Evolutionary conservation across 1,284 basidiomycete genomes (phyloP).

Genomic region (Puccinia coronata): DNA sequence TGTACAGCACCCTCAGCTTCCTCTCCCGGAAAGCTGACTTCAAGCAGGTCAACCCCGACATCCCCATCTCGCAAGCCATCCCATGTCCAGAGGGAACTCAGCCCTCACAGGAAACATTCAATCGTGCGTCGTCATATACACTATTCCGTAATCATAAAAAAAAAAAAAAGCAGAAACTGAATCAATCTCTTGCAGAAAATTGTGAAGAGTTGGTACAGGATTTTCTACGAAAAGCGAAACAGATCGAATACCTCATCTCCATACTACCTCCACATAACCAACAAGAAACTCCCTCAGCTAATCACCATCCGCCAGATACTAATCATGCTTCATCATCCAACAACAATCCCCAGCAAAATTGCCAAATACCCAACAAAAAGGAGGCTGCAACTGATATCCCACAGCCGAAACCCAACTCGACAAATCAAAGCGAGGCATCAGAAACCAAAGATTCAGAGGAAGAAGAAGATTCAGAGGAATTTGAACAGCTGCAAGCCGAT

Average conservation of each 20-base stretch:
- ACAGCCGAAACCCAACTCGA: background rate
- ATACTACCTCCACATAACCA: conserved; percentile 39
- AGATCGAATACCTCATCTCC: conserved; percentile 43
- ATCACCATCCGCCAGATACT: background rate
- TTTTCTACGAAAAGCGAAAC: conserved; percentile 46
- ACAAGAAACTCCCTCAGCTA: background rate
- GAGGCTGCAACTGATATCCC: background rate
- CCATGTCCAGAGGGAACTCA: conserved; percentile 10
- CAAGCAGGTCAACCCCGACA: conserved; percentile 44
- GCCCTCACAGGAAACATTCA: conserved; percentile 15
- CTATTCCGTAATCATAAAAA: too few relatives aligned
- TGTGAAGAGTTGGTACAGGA: conserved; percentile 42
- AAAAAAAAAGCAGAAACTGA: too few relatives aligned
- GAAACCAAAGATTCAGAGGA: conserved; percentile 11
- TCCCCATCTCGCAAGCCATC: conserved; percentile 48
- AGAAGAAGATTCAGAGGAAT: conserved; percentile 29
- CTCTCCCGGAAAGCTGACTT: conserved; percentile 42
- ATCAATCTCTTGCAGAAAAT: conserved; percentile 11
- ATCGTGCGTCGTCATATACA: background rate
- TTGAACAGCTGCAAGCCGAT: conserved; percentile 28
- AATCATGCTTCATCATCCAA: background rate
- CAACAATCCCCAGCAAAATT: background rate
- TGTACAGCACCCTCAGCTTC: conserved; percentile 48
- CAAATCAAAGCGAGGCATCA: background rate
- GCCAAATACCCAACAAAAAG: background rate